These are phyloP conservation scores for Cordyceps fumosorosea DNA, from an alignment of 2,329 filamentous ascomycete species.

Conservation along the genomic window DNA sequence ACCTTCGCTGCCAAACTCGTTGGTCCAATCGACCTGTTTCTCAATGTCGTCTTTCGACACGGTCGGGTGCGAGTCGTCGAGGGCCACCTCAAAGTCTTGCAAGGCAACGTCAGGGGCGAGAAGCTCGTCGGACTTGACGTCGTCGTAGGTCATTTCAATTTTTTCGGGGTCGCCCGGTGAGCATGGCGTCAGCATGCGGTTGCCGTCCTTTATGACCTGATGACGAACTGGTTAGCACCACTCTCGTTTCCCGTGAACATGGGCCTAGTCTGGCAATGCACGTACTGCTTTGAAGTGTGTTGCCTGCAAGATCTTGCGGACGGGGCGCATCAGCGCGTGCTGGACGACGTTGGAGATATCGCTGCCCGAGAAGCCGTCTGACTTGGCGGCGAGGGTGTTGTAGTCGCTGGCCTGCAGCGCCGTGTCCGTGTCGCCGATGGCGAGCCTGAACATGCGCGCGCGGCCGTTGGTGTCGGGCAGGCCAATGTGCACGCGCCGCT, in stretches of 20 bases:
- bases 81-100: conserved; percentile 90
- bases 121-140: conserved; percentile 75
- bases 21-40: conserved; percentile 86
- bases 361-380: conserved; percentile 90
- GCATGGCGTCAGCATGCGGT: conserved; percentile 74
- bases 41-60: conserved; percentile 82
- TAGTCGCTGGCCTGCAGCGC: conserved; percentile 73
- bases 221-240: background rate
- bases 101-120: conserved; percentile 79
- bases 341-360: conserved; percentile 96
- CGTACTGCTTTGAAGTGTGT: conserved; percentile 93
- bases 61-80: conserved; percentile 81
- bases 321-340: conserved; percentile 93
- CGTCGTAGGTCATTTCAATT: conserved; percentile 89
- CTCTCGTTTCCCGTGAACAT: background rate
- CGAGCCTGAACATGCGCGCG: conserved; percentile 91
- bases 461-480: conserved; percentile 81
- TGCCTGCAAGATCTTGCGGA: conserved; percentile 92
- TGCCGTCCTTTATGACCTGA: conserved; percentile 63
- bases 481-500: conserved; percentile 91
- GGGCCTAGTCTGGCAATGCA: background rate
- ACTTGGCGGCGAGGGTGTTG: conserved; percentile 69
- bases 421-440: conserved; percentile 88
- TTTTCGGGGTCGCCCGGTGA: conserved; percentile 84
- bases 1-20: conserved; percentile 92